A percentile compares a stretch with the other conserved stretches of the same genome.
These are phyloP conservation scores for Euclidium syriacum DNA, from an alignment of 345 rosid genomes.

Conservation along the genomic window DNA sequence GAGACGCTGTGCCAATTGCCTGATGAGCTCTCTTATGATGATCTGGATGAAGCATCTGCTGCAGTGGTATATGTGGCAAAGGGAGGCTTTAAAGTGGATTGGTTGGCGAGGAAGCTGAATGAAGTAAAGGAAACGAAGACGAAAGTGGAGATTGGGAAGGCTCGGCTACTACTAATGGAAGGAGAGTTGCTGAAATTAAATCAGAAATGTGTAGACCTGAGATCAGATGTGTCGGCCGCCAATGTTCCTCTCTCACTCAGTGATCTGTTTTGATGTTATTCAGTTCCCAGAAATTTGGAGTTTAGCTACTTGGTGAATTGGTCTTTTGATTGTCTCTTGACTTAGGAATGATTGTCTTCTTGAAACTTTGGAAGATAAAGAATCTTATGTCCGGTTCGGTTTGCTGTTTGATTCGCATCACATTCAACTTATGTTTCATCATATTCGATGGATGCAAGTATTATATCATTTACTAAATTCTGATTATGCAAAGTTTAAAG, in stretches of 20 bases:
- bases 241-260: neutral
- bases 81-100: neutral
- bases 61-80: neutral
- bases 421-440: too few species aligned
- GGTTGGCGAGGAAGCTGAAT: neutral
- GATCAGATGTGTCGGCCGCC: neutral
- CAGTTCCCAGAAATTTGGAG: neutral
- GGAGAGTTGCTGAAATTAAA: neutral
- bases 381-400: too few species aligned
- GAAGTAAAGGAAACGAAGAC: neutral
- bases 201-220: neutral
- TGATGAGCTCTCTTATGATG: neutral
- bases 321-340: too few species aligned
- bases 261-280: slow-evolving; percentile 5
- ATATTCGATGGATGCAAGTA: too few species aligned
- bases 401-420: too few species aligned
- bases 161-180: neutral
- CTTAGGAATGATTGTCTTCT: too few species aligned
- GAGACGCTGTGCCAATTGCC: neutral
- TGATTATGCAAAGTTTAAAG: too few species aligned
- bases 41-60: neutral
- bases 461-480: too few species aligned
- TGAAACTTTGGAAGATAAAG: too few species aligned
- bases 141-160: neutral
- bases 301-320: too few species aligned